Evolutionary conservation across 345 rosid species (phyloP).

Genomic region (Citrus inodora): DNA sequence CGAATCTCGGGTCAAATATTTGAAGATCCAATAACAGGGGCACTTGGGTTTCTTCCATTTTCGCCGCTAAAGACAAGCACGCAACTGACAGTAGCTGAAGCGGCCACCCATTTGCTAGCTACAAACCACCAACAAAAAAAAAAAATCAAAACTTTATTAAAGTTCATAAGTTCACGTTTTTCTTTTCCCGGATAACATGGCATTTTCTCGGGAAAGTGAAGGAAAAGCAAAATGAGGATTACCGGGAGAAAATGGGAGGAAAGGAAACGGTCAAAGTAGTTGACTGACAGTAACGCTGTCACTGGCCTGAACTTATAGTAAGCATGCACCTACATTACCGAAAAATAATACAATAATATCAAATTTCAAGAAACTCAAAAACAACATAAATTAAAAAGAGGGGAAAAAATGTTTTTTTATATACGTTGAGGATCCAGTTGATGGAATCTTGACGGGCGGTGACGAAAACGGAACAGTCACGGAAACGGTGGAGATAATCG

Average conservation of each 20-base stretch:
- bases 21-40: slow-evolving; percentile 56
- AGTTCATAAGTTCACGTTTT: not conserved
- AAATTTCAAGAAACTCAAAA: not conserved
- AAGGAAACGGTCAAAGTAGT: slow-evolving; percentile 67
- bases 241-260: slow-evolving; percentile 48
- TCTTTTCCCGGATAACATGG: not conserved
- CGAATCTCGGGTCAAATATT: slow-evolving; percentile 44
- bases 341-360: not conserved
- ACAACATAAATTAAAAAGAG: not conserved
- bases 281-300: slow-evolving; percentile 52
- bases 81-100: slow-evolving; percentile 70
- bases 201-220: slow-evolving; percentile 16
- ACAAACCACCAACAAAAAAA: not conserved
- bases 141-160: not conserved
- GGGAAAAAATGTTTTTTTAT: rapidly evolving
- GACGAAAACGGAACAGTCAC: slow-evolving; percentile 37
- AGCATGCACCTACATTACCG: slow-evolving; percentile 51
- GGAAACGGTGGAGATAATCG: slow-evolving; percentile 47
- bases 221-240: not conserved
- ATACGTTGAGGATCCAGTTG: slow-evolving; percentile 64
- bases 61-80: slow-evolving; percentile 65
- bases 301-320: slow-evolving; percentile 43
- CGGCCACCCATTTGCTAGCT: slow-evolving; percentile 49
- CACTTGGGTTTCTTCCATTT: slow-evolving; percentile 53
- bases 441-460: slow-evolving; percentile 69